Evolutionary conservation across 1,284 basidiomycete genomes (phyloP).

Genomic region (Hemileia vastatrix): DNA sequence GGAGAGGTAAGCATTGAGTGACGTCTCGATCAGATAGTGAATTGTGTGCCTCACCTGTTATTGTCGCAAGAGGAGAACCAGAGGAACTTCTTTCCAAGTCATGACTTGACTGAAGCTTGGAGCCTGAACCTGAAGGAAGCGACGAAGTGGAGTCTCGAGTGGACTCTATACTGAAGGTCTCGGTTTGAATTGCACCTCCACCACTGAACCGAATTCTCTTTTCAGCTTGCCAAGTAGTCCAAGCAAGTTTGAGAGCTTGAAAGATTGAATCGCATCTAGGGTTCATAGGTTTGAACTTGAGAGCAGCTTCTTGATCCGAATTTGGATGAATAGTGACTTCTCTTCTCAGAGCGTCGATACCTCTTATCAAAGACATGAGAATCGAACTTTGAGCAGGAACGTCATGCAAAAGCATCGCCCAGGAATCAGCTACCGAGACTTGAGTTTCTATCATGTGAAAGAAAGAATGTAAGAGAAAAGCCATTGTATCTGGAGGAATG

Average conservation of each 20-base stretch:
- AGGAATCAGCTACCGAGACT: neutral
- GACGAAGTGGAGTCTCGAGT: neutral
- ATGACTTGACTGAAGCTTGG: no score
- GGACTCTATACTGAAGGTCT: neutral
- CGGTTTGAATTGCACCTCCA: neutral
- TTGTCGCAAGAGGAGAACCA: no score
- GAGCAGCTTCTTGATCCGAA: no score
- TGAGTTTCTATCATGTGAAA: neutral
- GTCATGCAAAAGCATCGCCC: neutral
- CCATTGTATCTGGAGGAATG: neutral
- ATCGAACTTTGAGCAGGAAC: neutral
- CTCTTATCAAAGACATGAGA: neutral
- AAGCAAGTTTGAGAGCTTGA: neutral
- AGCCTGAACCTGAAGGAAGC: no score
- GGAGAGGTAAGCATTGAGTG: no score
- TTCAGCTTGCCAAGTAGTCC: neutral
- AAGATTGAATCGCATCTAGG: neutral
- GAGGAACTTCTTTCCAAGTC: no score
- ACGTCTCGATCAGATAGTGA: no score
- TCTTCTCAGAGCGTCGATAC: neutral
- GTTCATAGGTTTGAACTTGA: neutral
- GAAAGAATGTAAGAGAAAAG: neutral
- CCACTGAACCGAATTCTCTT: neutral
- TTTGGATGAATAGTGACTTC: neutral
- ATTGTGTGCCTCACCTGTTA: no score